Conservation (phyloP, 345 rosid species). For the Crucihimalaya himalaica region DNA sequence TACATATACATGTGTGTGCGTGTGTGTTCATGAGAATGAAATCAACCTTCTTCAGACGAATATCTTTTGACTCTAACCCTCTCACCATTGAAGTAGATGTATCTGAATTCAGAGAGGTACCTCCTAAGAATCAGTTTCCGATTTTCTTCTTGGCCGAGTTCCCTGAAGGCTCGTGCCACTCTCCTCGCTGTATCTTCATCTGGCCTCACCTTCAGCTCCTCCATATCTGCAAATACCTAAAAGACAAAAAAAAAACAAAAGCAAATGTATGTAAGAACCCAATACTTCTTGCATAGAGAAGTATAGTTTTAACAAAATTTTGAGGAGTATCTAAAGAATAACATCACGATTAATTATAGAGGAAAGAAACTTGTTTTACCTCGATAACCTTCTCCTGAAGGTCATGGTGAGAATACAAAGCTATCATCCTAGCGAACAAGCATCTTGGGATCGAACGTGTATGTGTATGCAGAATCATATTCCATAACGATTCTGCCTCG, state of each 20-base stretch:
- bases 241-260: slow-evolving; percentile 3
- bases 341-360: neutral
- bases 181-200: slow-evolving; percentile 73
- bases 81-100: slow-evolving; percentile 78
- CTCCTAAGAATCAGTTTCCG: slow-evolving; percentile 55
- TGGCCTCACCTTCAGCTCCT: slow-evolving; percentile 77
- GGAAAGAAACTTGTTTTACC: slow-evolving; percentile 44
- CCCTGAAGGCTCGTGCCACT: slow-evolving; percentile 62
- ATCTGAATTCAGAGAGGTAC: slow-evolving; percentile 69
- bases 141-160: slow-evolving; percentile 65
- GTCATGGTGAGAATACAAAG: slow-evolving; percentile 75
- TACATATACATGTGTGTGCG: slow-evolving; percentile 18
- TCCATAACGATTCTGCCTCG: slow-evolving; percentile 86
- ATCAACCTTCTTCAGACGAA: slow-evolving; percentile 41
- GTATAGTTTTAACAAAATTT: neutral
- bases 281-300: neutral
- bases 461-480: slow-evolving; percentile 71
- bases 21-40: slow-evolving; percentile 15
- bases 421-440: slow-evolving; percentile 81
- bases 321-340: neutral
- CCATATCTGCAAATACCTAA: slow-evolving; percentile 94
- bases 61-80: slow-evolving; percentile 69
- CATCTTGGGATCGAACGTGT: slow-evolving; percentile 79
- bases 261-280: neutral
- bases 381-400: slow-evolving; percentile 69